Conservation (phyloP, 1,139 yeast species). For the Ashbya aceris region DNA sequence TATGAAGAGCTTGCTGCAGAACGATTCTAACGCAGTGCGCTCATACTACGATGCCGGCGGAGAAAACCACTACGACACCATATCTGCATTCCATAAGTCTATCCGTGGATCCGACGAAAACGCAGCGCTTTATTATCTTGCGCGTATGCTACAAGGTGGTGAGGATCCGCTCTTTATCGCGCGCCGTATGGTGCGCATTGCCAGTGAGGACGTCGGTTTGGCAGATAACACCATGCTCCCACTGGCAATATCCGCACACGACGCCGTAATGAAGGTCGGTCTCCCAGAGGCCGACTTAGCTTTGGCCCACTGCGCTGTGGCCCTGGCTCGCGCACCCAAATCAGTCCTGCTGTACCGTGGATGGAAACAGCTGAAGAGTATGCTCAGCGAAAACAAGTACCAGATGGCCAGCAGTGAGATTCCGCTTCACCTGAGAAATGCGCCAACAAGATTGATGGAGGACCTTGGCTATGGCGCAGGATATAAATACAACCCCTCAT, state of each 20-base stretch:
- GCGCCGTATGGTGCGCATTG: conserved; percentile 83
- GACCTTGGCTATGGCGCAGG: conserved; percentile 78
- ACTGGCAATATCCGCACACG: conserved; percentile 75
- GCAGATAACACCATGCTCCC: conserved; percentile 80
- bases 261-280: conserved; percentile 87
- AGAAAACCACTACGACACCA: conserved; percentile 88
- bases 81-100: conserved; percentile 88
- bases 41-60: conserved; percentile 76
- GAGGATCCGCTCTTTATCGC: conserved; percentile 92
- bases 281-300: conserved; percentile 92
- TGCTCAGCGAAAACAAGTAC: conserved; percentile 52
- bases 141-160: conserved; percentile 82
- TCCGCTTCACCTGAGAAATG: conserved; percentile 81
- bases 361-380: conserved; percentile 53
- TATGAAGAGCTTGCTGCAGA: conserved; percentile 18
- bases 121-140: conserved; percentile 81
- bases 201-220: conserved; percentile 83
- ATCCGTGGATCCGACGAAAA: conserved; percentile 82
- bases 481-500: conserved; percentile 84
- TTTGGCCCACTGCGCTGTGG: conserved; percentile 85
- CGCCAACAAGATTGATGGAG: conserved; percentile 85
- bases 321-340: conserved; percentile 76
- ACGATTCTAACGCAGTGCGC: conserved; percentile 32
- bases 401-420: conserved; percentile 50
- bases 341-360: conserved; percentile 80